Conservation (phyloP, 257 asterid genomes). For the Przewalskia tangutica region DNA sequence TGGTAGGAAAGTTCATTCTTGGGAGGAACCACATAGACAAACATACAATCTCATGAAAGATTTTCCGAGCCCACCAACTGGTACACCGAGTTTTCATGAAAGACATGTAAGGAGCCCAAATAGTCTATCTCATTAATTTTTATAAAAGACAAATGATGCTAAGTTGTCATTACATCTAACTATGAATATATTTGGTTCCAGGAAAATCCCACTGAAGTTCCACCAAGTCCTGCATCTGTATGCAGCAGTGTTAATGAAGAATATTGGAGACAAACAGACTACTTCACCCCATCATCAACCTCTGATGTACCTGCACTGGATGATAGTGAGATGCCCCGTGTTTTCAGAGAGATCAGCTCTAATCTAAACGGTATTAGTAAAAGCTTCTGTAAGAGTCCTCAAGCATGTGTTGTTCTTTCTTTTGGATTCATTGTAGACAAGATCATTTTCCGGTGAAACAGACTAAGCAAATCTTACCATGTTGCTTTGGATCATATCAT, state of each 20-base stretch:
- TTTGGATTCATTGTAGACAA: background rate
- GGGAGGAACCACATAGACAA: constrained; percentile 28
- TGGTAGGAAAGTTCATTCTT: constrained; percentile 58
- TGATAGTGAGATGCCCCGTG: constrained; percentile 50
- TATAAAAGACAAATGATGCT: constrained; percentile 3
- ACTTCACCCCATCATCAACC: constrained; percentile 54
- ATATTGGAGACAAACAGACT: constrained; percentile 58
- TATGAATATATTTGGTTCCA: constrained; percentile 13
- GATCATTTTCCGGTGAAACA: background rate
- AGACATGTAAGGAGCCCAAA: constrained; percentile 44
- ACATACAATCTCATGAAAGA: constrained; percentile 37
- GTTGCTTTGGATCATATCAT: background rate
- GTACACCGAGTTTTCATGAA: constrained; percentile 37
- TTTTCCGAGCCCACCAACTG: constrained; percentile 42
- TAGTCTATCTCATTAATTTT: constrained; percentile 9
- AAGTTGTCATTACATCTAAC: background rate
- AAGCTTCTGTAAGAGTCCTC: background rate
- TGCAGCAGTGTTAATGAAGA: constrained; percentile 78
- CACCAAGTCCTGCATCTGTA: constrained; percentile 98
- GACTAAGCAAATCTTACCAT: background rate
- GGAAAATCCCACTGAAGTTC: constrained; percentile 95
- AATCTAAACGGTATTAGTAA: constrained; percentile 58
- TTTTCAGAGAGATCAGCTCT: constrained; percentile 80
- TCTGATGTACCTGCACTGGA: constrained; percentile 53
- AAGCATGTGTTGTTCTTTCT: background rate